A percentile compares a stretch with the other conserved stretches of the same genome.
These are phyloP conservation scores for Arabidopsis lyrata DNA, from an alignment of 441 rosid genomes.

Conservation along the genomic window DNA sequence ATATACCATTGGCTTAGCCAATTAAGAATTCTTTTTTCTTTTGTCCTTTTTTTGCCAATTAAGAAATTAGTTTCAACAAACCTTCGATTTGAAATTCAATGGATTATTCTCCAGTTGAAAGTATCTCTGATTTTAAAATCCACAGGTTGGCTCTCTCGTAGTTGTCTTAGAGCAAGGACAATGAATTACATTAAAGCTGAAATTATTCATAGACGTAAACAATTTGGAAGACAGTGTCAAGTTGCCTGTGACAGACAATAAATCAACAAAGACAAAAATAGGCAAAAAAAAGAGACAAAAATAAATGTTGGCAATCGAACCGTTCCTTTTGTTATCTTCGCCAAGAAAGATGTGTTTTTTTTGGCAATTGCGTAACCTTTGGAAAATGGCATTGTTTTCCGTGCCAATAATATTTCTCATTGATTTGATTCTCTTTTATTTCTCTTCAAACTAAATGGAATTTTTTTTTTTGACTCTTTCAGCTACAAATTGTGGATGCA, in stretches of 20 bases:
- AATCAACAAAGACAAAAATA: conserved; percentile 34
- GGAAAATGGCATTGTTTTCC: conserved; percentile 14
- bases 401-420: conserved; percentile 23
- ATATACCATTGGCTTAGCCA: conserved; percentile 13
- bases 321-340: conserved; percentile 30
- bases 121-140: conserved; percentile 27
- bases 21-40: background rate
- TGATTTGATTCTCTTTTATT: conserved; percentile 7
- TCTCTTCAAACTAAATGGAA: background rate
- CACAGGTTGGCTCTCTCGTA: conserved; percentile 1
- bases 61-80: background rate
- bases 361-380: conserved; percentile 31
- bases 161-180: conserved; percentile 18
- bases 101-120: conserved; percentile 30
- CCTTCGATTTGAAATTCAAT: background rate
- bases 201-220: background rate
- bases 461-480: conserved; percentile 9
- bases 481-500: too few species aligned
- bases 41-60: background rate
- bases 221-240: conserved; percentile 21
- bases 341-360: conserved; percentile 42
- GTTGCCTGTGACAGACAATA: conserved; percentile 27
- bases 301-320: conserved; percentile 44
- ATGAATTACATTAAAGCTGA: background rate
- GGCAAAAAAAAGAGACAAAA: conserved; percentile 10